A percentile compares a stretch with the other conserved stretches of the same genome.
These are phyloP conservation scores for Vitis labrusca DNA, from an alignment of 164 flowering plant species.

Conservation along the genomic window DNA sequence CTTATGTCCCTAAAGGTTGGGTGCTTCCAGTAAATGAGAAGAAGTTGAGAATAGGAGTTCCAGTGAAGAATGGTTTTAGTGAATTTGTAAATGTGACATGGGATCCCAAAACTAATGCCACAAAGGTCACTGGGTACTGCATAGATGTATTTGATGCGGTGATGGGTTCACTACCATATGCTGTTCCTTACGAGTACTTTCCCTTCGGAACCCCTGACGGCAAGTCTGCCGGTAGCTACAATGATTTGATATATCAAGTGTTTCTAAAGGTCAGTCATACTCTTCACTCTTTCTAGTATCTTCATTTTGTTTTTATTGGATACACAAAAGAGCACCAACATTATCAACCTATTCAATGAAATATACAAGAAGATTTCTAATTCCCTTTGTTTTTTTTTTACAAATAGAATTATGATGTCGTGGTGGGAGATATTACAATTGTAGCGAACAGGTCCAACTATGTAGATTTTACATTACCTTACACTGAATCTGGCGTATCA, in stretches of 20 bases:
- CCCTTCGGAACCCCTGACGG: background rate
- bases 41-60: constrained; percentile 43
- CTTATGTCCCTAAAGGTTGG: constrained; percentile 28
- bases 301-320: background rate
- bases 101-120: background rate
- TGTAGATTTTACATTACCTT: constrained; percentile 49
- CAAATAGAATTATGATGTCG: constrained; percentile 31
- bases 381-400: background rate
- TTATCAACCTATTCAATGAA: no score
- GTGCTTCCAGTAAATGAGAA: constrained; percentile 28
- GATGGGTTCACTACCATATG: background rate
- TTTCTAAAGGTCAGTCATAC: constrained; percentile 17
- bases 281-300: no score
- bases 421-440: constrained; percentile 38
- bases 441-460: constrained; percentile 30
- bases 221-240: background rate
- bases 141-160: background rate
- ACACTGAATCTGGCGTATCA: constrained; percentile 35
- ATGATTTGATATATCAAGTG: constrained; percentile 19
- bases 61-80: constrained; percentile 26
- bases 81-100: constrained; percentile 33
- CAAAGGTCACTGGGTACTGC: background rate
- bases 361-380: no score
- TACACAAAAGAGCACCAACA: background rate
- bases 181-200: background rate